Evolutionary conservation across 176 grass and related monocot genomes (phyloP).

Genomic region (Paspalum notatum): DNA sequence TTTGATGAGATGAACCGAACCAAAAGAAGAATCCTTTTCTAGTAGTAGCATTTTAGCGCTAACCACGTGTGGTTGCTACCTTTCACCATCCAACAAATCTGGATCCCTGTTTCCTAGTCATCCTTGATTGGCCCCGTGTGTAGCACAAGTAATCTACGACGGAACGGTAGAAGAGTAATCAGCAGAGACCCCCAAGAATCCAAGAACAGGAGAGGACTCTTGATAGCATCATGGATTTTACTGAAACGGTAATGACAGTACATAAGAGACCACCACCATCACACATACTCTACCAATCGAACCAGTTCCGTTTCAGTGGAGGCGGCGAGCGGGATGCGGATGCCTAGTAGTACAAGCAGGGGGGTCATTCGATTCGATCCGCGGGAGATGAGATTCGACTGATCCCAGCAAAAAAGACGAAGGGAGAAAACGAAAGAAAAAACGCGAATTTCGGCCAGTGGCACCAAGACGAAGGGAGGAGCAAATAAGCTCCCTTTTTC

Average conservation of each 20-base stretch:
- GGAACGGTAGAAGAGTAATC: not conserved
- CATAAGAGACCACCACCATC: constrained; percentile 8
- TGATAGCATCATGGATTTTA: constrained; percentile 22
- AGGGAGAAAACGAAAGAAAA: not conserved
- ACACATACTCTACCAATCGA: not conserved
- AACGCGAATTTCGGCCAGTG: not conserved
- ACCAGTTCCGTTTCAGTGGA: constrained; percentile 30
- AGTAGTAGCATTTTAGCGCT: not conserved
- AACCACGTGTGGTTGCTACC: not conserved
- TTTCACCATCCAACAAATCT: constrained; percentile 19
- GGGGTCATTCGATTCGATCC: not conserved
- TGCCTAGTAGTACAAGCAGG: constrained; percentile 1
- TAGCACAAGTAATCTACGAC: not conserved
- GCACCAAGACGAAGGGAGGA: constrained; percentile 18
- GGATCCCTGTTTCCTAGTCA: not conserved
- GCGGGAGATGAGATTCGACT: not conserved
- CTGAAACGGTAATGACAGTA: constrained; percentile 22
- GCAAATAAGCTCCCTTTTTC: constrained; percentile 45
- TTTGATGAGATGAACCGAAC: constrained; percentile 18
- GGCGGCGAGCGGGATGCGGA: not conserved
- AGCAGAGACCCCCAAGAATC: not conserved
- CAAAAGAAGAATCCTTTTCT: not conserved
- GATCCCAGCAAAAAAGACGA: constrained; percentile 6
- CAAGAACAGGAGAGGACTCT: not conserved
- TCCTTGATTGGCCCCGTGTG: not conserved